Conservation (phyloP, 805 yeast species). For the Zygosaccharomyces gambellarensis region DNA sequence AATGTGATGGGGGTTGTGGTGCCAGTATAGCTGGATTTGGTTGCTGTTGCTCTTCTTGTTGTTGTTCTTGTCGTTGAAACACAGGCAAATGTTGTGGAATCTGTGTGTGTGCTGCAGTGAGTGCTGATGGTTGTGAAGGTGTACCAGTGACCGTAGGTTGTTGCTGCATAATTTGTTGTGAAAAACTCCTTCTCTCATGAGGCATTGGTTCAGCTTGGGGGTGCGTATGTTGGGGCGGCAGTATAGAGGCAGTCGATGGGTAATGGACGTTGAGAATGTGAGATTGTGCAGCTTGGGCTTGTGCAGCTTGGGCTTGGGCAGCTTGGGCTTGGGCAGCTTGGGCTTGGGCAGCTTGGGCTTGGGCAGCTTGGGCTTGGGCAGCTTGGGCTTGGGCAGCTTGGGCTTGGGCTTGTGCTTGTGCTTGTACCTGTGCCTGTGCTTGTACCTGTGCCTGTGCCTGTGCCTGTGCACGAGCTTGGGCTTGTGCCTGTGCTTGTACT, state of each 20-base stretch:
- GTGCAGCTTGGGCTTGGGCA: slow-evolving; percentile 12
- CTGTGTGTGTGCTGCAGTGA: slow-evolving; percentile 8
- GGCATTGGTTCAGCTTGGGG: slow-evolving; percentile 1
- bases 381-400: slow-evolving; percentile 10
- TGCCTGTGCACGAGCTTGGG: slow-evolving; percentile 19
- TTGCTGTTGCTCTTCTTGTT: slow-evolving; percentile 6
- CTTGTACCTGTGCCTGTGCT: slow-evolving; percentile 10
- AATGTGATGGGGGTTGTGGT: slow-evolving; percentile 13
- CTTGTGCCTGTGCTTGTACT: slow-evolving; percentile 13
- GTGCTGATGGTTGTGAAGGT: slow-evolving; percentile 4
- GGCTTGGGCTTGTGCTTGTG: slow-evolving; percentile 14
- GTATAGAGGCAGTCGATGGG: slow-evolving; percentile 3
- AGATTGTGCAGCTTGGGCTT: background rate
- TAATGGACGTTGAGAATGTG: slow-evolving; percentile 4
- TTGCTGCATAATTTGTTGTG: slow-evolving; percentile 3
- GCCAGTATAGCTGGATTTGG: background rate
- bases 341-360: background rate
- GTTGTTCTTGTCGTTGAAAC: slow-evolving; percentile 4
- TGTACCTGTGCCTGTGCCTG: slow-evolving; percentile 12
- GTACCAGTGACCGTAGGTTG: slow-evolving; percentile 3
- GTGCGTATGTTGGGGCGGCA: slow-evolving; percentile 2
- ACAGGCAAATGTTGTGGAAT: slow-evolving; percentile 7
- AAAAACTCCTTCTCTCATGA: background rate
- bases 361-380: slow-evolving; percentile 11
- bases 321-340: slow-evolving; percentile 9